Base-by-base conservation (phyloP, 345 rosid genomes). In the Eucalyptus curtisii region DNA sequence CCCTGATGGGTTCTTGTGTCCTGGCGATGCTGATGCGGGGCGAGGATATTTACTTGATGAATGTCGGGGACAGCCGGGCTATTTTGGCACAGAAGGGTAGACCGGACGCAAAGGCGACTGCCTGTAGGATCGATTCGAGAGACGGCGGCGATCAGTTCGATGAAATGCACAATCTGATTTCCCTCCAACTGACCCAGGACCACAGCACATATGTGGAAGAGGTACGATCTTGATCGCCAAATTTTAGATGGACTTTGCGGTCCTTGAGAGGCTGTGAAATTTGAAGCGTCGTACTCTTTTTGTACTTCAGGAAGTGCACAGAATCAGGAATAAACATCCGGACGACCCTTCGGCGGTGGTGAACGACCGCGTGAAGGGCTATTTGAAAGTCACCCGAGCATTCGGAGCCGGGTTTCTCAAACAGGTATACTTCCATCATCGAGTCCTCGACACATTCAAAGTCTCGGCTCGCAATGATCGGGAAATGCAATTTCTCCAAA, bases 1-100 rank as follows among this genome's bases (percentile, higher is more conserved):
- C 98, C 87, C 91, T 97, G 90, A 98, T 98, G 98, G 99, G 99
- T 42, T 98, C 99, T 13, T 98, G 99, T 85, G 99, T 97, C 89
- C 91, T 98, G 82, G 98, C 95, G 53, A 95, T 95, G 94, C 87
- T 98, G 89, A 97, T 98, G 99, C 95, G 94, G 86, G 99, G 97
- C 50, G 98, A 97, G 88, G 99, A 97, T 89, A 94, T 96, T 40
- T 98, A 98, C 86, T 91, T 98, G 91, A 94, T 98, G 99, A 98
- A 95, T 87, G 97, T 98, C 37, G 99, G 99, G 10, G 99, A 98
- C 49, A 97, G 99, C 87, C 91, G 99, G 37, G 98, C 98, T 8
- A 95, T 98, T 87, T 84, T 98, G 80, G 99, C 93, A 1, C 91
- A 90, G 86, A 96, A 94, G 86, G 64, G 91, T 3, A 94, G 24